Conservation (phyloP, 1,284 basidiomycete species). For the Trametes hirsuta region DNA sequence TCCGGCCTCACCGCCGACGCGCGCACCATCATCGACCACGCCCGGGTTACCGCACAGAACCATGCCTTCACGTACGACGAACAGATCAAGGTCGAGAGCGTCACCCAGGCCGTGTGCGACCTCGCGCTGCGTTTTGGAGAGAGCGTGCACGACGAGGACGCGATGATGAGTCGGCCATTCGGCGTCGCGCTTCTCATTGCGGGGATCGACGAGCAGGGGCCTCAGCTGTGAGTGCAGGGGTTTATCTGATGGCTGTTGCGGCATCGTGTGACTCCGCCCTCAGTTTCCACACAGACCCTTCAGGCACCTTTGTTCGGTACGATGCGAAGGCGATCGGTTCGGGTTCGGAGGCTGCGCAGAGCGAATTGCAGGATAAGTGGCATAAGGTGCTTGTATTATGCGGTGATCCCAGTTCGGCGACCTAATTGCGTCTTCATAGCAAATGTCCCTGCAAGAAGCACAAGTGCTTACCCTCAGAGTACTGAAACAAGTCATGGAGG, state of each 20-base stretch:
- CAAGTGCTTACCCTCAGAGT: slow-evolving; percentile 87
- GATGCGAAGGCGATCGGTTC: slow-evolving; percentile 99
- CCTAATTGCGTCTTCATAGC: slow-evolving; percentile 49
- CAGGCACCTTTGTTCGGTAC: slow-evolving; percentile 97
- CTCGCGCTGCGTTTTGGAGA: slow-evolving; percentile 97
- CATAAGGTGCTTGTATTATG: slow-evolving; percentile 68
- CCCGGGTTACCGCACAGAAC: slow-evolving; percentile 95
- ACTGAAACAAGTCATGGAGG: slow-evolving; percentile 99
- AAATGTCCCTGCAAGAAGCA: slow-evolving; percentile 92
- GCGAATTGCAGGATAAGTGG: slow-evolving; percentile 97
- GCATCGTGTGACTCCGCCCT: background rate
- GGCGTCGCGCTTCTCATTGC: slow-evolving; percentile 98
- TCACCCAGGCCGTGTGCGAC: slow-evolving; percentile 98
- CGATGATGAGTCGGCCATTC: slow-evolving; percentile 99
- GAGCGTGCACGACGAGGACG: slow-evolving; percentile 98
- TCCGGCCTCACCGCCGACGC: slow-evolving; percentile 98
- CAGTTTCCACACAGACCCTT: slow-evolving; percentile 98
- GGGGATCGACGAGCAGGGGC: slow-evolving; percentile 94
- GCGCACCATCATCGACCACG: slow-evolving; percentile 99
- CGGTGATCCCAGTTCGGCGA: background rate
- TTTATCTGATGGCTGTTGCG: background rate
- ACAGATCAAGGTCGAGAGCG: slow-evolving; percentile 94
- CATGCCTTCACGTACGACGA: slow-evolving; percentile 99
- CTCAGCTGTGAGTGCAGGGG: slow-evolving; percentile 79
- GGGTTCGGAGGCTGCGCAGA: slow-evolving; percentile 97